Conservation (phyloP, 2,329 filamentous ascomycete genomes). For the Trichoderma koningii region DNA sequence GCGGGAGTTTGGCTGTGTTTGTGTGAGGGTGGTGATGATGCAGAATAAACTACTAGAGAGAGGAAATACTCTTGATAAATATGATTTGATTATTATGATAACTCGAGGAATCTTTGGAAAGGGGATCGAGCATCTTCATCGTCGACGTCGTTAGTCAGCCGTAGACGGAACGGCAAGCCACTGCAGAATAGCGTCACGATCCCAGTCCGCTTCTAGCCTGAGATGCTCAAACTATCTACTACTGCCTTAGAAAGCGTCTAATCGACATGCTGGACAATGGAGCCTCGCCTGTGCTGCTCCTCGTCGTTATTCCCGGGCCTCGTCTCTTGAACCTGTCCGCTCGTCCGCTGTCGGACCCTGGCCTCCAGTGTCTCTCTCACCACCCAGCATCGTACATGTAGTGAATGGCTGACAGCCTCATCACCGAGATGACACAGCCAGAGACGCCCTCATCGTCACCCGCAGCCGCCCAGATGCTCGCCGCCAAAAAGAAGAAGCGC, state of each 20-base stretch:
- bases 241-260: not conserved
- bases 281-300: no score
- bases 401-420: not conserved
- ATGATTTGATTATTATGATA: no score
- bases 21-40: no score
- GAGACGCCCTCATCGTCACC: not conserved
- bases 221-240: not conserved
- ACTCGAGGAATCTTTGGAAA: no score
- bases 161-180: not conserved
- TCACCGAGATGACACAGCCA: not conserved
- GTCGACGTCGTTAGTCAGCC: not conserved
- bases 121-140: not conserved
- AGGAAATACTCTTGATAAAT: no score
- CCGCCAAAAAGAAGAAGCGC: constrained; percentile 28
- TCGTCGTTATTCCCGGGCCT: not conserved
- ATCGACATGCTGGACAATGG: not conserved
- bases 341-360: not conserved
- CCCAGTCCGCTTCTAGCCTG: constrained; percentile 5
- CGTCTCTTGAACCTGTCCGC: not conserved
- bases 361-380: not conserved
- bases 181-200: not conserved
- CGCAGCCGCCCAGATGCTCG: not conserved
- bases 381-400: no score
- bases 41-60: no score
- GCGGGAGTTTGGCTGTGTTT: not conserved